A percentile compares a stretch with the other conserved stretches of the same genome.
These are phyloP conservation scores for Erigeron philadelphicus DNA, from an alignment of 140 eudicot genomes.

Conservation along the genomic window DNA sequence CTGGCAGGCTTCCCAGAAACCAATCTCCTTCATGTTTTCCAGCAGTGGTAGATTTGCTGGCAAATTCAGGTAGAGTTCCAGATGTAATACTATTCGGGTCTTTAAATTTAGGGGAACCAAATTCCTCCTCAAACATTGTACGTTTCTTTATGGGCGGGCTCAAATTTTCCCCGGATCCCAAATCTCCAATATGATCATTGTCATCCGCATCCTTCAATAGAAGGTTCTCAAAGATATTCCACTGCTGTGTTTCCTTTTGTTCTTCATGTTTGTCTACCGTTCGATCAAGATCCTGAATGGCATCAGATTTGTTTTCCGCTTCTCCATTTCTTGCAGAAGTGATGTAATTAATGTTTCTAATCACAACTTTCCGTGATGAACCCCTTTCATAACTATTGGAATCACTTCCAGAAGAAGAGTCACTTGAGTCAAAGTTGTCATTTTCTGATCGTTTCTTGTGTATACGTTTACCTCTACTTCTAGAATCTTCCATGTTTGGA, in stretches of 20 bases:
- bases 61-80: constrained; percentile 24
- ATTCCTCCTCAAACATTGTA: constrained; percentile 25
- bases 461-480: constrained; percentile 36
- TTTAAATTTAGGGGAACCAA: constrained; percentile 34
- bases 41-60: constrained; percentile 31
- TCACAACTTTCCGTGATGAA: constrained; percentile 59
- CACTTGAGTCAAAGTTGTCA: constrained; percentile 31
- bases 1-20: constrained; percentile 33
- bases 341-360: constrained; percentile 59
- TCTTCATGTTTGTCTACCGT: constrained; percentile 26
- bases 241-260: constrained; percentile 44
- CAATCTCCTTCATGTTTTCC: constrained; percentile 48
- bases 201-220: constrained; percentile 52
- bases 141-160: background rate
- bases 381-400: constrained; percentile 33
- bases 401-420: constrained; percentile 50
- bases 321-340: constrained; percentile 41
- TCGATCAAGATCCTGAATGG: constrained; percentile 27
- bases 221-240: constrained; percentile 74
- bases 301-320: constrained; percentile 31
- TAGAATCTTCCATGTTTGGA: constrained; percentile 36
- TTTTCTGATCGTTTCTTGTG: constrained; percentile 34
- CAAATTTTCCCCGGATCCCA: background rate
- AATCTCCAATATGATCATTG: constrained; percentile 1
- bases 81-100: constrained; percentile 25